Base-by-base conservation (phyloP, 495 filamentous ascomycete genomes). In the Filosporella fistucella region DNA sequence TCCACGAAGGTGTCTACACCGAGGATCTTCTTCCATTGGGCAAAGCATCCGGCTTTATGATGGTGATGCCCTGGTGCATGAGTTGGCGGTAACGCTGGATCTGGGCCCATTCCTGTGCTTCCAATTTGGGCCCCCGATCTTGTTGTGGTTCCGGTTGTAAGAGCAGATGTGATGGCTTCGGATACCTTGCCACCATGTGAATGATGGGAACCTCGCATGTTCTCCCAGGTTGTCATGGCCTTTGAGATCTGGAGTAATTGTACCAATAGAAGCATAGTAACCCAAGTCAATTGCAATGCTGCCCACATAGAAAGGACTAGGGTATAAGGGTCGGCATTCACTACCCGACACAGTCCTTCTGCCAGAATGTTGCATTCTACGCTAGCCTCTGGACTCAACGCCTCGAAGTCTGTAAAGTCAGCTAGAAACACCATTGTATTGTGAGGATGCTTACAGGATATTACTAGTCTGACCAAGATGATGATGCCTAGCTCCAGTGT, bases 151-250 rank as follows among this genome's bases (percentile, higher is more conserved):
- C 84, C 84, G 0, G 90, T 84, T 1, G 88, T 83, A 58, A 96
- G 76, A 25, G 87, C 87, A 10, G 86, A 84, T 16, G 81, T 84
- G 42, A 96, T 70, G 5, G 85, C 80, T n/a, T 81, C 66, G 21
- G 80, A 76, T 25, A 74, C 69, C 32, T 59, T 66, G 43, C 57
- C 60, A 38, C 66, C 69, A 38, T 74, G 62, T 40, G 69, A 66
- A 47, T 74, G 70, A 52, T 82, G 67, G 45, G 88, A 71, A 35
- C 86, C 82, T 43, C 80, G 73, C 90, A 97, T 96, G 54, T 88
- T 93, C 60, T 98, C 93, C 68, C 84, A 97, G 0, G 93, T 98
- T 7, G 93, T 98, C 71, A 91, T 82, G 34, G 90, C 93, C 40
- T 89, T 80, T 1, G 89, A 83, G 32, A 98, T 80, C 59, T 97